A percentile compares a stretch with the other conserved stretches of the same genome.
Conservation (phyloP, 768 basidiomycete genomes). For the Gloeostereum incarnatum region DNA sequence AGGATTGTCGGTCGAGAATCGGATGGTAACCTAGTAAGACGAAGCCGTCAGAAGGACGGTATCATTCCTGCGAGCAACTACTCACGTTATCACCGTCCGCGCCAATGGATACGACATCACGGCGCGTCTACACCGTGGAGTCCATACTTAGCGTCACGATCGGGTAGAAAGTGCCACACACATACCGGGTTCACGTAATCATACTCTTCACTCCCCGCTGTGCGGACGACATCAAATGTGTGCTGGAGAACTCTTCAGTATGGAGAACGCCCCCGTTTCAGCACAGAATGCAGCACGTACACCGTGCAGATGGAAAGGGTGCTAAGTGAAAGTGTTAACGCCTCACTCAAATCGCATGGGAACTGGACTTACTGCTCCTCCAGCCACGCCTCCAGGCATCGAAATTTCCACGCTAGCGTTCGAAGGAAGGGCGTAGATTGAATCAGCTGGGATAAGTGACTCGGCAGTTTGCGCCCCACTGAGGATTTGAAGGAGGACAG, state of each 20-base stretch:
- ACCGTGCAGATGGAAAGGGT: slow-evolving; percentile 5
- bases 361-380: slow-evolving; percentile 10
- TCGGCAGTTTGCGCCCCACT: slow-evolving; percentile 25
- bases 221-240: slow-evolving; percentile 33
- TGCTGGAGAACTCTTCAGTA: slow-evolving; percentile 19
- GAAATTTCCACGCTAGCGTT: slow-evolving; percentile 31
- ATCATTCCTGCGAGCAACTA: slow-evolving; percentile 28
- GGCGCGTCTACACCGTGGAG: slow-evolving; percentile 14
- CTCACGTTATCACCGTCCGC: slow-evolving; percentile 23
- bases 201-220: slow-evolving; percentile 23
- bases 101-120: slow-evolving; percentile 36
- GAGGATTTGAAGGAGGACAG: slow-evolving; percentile 34
- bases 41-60: slow-evolving; percentile 10
- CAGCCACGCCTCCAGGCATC: slow-evolving; percentile 17
- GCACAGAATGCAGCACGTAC: slow-evolving; percentile 4
- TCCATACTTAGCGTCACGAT: not conserved
- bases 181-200: slow-evolving; percentile 45
- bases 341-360: not conserved
- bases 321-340: not conserved
- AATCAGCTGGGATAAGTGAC: slow-evolving; percentile 19
- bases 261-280: not conserved
- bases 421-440: slow-evolving; percentile 25
- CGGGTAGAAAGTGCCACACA: slow-evolving; percentile 26
- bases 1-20: slow-evolving; percentile 41
- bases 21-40: too few species aligned